These are phyloP conservation scores for Beauveria caledonica DNA, from an alignment of 2,329 filamentous ascomycete species.

Conservation along the genomic window DNA sequence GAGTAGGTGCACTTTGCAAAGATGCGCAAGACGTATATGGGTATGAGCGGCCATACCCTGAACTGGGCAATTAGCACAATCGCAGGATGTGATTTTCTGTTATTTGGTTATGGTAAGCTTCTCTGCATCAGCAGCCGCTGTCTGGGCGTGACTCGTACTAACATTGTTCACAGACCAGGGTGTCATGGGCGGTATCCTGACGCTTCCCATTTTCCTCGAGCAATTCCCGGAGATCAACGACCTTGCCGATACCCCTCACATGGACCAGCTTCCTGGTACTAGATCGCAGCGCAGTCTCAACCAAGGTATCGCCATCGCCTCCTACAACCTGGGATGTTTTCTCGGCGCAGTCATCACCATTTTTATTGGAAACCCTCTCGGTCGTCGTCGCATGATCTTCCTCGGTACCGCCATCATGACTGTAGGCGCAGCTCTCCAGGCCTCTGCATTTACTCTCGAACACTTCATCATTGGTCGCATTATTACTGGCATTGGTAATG, in stretches of 20 bases:
- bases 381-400: constrained; percentile 51
- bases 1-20: constrained; percentile 1
- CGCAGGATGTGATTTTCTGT: constrained; percentile 64
- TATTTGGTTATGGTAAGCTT: constrained; percentile 45
- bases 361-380: constrained; percentile 56
- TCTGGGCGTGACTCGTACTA: not conserved
- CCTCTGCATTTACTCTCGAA: constrained; percentile 43
- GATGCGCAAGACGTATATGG: constrained; percentile 44
- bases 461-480: constrained; percentile 52
- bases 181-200: constrained; percentile 68
- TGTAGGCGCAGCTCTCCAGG: constrained; percentile 52
- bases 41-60: constrained; percentile 55
- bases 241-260: constrained; percentile 24
- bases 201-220: constrained; percentile 50
- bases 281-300: constrained; percentile 39
- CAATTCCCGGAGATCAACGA: constrained; percentile 46
- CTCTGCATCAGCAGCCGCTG: not conserved
- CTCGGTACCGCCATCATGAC: constrained; percentile 49
- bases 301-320: constrained; percentile 47
- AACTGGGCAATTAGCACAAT: constrained; percentile 64
- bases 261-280: constrained; percentile 16
- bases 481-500: constrained; percentile 51
- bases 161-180: constrained; percentile 54
- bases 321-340: constrained; percentile 54
- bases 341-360: constrained; percentile 57